These are phyloP conservation scores for Fomitopsis pulvina DNA, from an alignment of 768 basidiomycete species.

Conservation along the genomic window DNA sequence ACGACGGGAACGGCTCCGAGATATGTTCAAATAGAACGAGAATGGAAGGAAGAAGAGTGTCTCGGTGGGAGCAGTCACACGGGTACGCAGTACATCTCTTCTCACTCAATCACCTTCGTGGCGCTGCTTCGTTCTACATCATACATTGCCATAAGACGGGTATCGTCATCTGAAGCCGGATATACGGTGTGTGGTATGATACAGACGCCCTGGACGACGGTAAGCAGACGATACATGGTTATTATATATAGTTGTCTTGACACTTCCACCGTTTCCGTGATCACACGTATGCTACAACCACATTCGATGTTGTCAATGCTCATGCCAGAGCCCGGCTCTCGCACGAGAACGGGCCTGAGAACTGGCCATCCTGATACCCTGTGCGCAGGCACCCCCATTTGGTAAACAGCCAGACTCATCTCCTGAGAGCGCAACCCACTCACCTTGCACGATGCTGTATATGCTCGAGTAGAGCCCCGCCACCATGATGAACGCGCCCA, in stretches of 20 bases:
- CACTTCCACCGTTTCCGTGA: background rate
- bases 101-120: background rate
- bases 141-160: background rate
- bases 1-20: background rate
- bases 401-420: background rate
- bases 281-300: too few species aligned
- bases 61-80: background rate
- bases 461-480: conserved; percentile 24
- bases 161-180: background rate
- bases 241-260: too few species aligned
- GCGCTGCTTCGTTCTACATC: background rate
- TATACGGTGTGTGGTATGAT: background rate
- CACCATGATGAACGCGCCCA: conserved; percentile 25
- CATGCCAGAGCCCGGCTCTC: conserved; percentile 9
- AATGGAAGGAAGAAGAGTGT: background rate
- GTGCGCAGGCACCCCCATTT: background rate
- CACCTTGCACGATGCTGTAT: conserved; percentile 21
- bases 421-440: background rate
- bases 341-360: conserved; percentile 23
- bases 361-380: conserved; percentile 22
- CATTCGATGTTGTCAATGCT: background rate
- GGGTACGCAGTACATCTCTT: background rate
- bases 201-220: too few species aligned
- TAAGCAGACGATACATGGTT: too few species aligned
- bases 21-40: background rate